phyloP scores from a whole-genome alignment of 192 early-diverging fungal species.

The Lunasporangiospora selenospora region DNA sequence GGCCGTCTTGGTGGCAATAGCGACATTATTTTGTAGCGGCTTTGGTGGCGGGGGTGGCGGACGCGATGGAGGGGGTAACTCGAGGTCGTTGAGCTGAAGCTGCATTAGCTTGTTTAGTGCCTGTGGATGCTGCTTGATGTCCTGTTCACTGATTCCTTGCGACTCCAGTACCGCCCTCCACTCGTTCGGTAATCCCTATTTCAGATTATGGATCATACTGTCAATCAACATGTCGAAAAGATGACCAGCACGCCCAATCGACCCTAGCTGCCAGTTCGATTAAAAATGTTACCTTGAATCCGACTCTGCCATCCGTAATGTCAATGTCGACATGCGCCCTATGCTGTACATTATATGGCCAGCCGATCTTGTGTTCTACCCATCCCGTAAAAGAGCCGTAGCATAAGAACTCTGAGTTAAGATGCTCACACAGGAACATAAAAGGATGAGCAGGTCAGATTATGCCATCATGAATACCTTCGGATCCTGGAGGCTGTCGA shows the following conservation, averaged over 20 bases:
- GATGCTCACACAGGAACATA: not conserved
- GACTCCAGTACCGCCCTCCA: conserved; percentile 53
- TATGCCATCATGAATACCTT: conserved; percentile 12
- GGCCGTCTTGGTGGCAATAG: not conserved
- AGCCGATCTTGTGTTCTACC: conserved; percentile 49
- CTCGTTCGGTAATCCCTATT: conserved; percentile 55
- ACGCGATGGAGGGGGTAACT: conserved; percentile 43
- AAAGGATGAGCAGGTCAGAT: not conserved
- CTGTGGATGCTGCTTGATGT: conserved; percentile 52
- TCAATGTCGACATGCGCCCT: conserved; percentile 59
- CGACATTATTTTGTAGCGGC: conserved; percentile 23
- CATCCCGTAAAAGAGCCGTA: conserved; percentile 4
- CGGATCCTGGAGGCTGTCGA: conserved; percentile 7
- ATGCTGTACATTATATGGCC: conserved; percentile 60
- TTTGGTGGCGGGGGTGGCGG: conserved; percentile 30
- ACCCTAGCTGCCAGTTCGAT: too few relatives aligned
- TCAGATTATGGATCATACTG: not conserved
- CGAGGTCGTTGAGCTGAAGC: conserved; percentile 51
- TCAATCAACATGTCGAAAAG: not conserved
- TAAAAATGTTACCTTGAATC: conserved; percentile 15
- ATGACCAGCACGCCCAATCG: too few relatives aligned
- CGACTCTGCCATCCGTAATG: conserved; percentile 18
- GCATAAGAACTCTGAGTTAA: conserved; percentile 9
- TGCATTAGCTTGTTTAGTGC: conserved; percentile 57
- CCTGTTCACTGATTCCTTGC: conserved; percentile 55